A percentile compares a stretch with the other conserved stretches of the same genome.
These are phyloP conservation scores for Cutaneotrichosporon sp. DNA, from an alignment of 1,284 basidiomycete genomes.

Conservation along the genomic window DNA sequence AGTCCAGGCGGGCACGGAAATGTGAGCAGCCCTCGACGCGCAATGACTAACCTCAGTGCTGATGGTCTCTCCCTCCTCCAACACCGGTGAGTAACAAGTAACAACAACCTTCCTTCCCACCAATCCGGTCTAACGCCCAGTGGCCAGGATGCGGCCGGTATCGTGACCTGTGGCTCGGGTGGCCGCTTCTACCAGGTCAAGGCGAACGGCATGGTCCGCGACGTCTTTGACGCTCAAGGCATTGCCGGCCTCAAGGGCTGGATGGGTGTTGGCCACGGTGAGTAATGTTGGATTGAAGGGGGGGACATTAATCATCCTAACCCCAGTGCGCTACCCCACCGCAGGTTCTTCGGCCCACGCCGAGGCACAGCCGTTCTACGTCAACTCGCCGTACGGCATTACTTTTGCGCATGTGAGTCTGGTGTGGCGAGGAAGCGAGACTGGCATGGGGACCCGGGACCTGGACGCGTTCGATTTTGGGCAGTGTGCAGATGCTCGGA, in stretches of 20 bases:
- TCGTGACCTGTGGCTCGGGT: constrained; percentile 92
- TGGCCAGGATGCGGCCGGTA: constrained; percentile 97
- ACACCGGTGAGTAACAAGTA: too few relatives aligned
- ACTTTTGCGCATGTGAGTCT: constrained; percentile 88
- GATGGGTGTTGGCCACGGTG: constrained; percentile 98
- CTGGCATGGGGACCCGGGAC: too few relatives aligned
- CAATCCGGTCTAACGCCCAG: constrained; percentile 22
- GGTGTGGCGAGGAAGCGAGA: too few relatives aligned
- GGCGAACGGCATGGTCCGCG: constrained; percentile 99
- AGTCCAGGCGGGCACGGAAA: constrained; percentile 68
- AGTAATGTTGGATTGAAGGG: constrained; percentile 31
- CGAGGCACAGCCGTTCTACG: constrained; percentile 99
- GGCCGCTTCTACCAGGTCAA: constrained; percentile 98
- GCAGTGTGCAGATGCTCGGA: background rate
- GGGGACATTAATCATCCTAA: background rate
- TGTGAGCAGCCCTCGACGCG: constrained; percentile 53
- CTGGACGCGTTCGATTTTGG: background rate
- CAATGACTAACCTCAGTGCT: constrained; percentile 45
- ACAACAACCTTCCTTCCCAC: background rate
- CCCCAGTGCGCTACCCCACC: constrained; percentile 88
- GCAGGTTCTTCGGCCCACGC: constrained; percentile 95
- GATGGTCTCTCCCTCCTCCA: constrained; percentile 66
- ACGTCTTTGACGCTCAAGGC: constrained; percentile 85
- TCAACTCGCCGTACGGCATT: constrained; percentile 93
- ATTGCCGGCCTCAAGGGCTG: constrained; percentile 78